phyloP scores from a whole-genome alignment of 352 stramenopile species.

The Phytophthora niederhauseri region DNA sequence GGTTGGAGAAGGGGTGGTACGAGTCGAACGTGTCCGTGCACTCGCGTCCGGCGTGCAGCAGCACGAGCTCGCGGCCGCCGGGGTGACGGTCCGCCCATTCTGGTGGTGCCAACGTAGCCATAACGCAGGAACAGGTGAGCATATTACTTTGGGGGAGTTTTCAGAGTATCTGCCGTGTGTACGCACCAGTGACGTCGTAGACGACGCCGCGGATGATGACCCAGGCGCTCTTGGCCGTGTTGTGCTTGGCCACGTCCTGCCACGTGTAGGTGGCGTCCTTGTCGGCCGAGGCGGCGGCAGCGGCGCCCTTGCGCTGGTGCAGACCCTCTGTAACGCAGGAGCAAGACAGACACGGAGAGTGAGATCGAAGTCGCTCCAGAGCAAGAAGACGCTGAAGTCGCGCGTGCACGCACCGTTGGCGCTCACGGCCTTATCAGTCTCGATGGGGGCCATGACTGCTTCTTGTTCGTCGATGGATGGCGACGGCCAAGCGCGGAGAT shows the following conservation, averaged over 20 bases:
- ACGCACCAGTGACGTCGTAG: slow-evolving; percentile 93
- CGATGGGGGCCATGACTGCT: slow-evolving; percentile 42
- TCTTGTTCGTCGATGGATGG: slow-evolving; percentile 17
- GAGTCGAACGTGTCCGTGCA: slow-evolving; percentile 91
- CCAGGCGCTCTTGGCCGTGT: slow-evolving; percentile 96
- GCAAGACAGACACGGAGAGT: neutral
- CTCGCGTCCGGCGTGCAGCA: slow-evolving; percentile 82
- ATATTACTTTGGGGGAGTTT: neutral
- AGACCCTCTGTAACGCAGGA: slow-evolving; percentile 39
- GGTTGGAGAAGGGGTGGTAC: slow-evolving; percentile 91
- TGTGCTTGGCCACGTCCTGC: slow-evolving; percentile 96
- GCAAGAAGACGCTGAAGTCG: neutral
- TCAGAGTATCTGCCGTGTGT: neutral
- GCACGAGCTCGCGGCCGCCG: slow-evolving; percentile 80
- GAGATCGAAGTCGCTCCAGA: neutral
- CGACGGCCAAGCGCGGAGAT: slow-evolving; percentile 3
- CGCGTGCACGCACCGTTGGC: slow-evolving; percentile 24
- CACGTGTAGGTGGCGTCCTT: slow-evolving; percentile 83
- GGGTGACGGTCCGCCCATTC: slow-evolving; percentile 86
- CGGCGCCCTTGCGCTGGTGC: slow-evolving; percentile 61
- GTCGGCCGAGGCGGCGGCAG: slow-evolving; percentile 18
- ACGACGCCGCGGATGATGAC: slow-evolving; percentile 94
- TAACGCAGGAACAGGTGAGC: neutral
- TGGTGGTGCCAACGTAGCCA: slow-evolving; percentile 23
- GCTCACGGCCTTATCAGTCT: slow-evolving; percentile 30